Evolutionary conservation across 2,329 filamentous ascomycete genomes (phyloP).

Genomic region (Monilinia vaccinii-corymbosi): DNA sequence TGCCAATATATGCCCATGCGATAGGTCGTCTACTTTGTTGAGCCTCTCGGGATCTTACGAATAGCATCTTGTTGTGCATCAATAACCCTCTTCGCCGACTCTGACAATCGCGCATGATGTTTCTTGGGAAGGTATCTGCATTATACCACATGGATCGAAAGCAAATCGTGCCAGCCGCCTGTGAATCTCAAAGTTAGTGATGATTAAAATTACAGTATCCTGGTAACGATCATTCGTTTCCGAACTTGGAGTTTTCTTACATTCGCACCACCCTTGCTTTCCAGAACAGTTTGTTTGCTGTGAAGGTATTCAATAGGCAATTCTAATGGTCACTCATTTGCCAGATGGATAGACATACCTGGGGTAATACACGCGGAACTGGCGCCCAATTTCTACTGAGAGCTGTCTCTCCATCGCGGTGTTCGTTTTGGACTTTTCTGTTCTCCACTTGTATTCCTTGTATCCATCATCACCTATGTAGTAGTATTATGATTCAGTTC

Average conservation of each 20-base stretch:
- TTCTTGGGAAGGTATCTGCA: constrained; percentile 57
- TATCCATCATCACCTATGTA: constrained; percentile 37
- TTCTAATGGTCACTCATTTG: not conserved
- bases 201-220: not conserved
- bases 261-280: constrained; percentile 52
- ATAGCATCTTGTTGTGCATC: constrained; percentile 77
- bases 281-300: constrained; percentile 49
- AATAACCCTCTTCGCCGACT: constrained; percentile 63
- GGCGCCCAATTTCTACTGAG: constrained; percentile 32
- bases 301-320: not conserved
- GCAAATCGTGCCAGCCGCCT: constrained; percentile 76
- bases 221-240: not conserved
- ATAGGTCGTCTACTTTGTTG: constrained; percentile 13
- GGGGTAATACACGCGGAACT: constrained; percentile 73
- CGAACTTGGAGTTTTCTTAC: constrained; percentile 34
- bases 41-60: constrained; percentile 33
- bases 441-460: constrained; percentile 34
- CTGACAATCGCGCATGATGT: constrained; percentile 65
- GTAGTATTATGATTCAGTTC: constrained; percentile 9
- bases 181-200: not conserved
- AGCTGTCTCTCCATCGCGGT: constrained; percentile 18
- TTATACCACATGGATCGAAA: constrained; percentile 64
- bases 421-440: constrained; percentile 17
- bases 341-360: constrained; percentile 33
- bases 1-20: constrained; percentile 81